Percentiles rank a stretch among this genome's conserved stretches.
Conservation (phyloP, 2,329 filamentous ascomycete genomes). For the Pseudogymnoascus sp. region DNA sequence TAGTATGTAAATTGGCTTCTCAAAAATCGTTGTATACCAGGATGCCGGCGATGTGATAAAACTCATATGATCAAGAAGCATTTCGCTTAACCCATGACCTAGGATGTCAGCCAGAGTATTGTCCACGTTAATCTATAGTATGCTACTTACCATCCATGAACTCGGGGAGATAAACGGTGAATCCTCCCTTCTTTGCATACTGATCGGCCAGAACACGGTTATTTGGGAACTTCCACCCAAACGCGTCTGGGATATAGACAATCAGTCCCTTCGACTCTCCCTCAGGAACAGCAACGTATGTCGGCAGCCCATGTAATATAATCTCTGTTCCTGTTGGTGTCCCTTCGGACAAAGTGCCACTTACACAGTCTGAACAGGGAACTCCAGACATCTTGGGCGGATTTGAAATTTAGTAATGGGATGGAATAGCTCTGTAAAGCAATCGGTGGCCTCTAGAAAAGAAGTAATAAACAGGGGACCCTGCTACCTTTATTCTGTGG, state of each 20-base stretch:
- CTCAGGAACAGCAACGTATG: constrained; percentile 35
- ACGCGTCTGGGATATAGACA: constrained; percentile 42
- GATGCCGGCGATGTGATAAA: constrained; percentile 16
- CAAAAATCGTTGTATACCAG: constrained; percentile 19
- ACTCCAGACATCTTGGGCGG: background rate
- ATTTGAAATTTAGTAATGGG: background rate
- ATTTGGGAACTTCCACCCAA: constrained; percentile 43
- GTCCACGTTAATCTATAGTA: background rate
- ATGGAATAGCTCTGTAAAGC: background rate
- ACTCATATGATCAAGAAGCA: constrained; percentile 15
- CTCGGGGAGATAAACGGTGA: constrained; percentile 42
- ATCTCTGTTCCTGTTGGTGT: constrained; percentile 32
- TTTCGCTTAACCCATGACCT: constrained; percentile 16
- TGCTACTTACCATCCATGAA: constrained; percentile 38
- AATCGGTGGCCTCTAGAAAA: background rate
- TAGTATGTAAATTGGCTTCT: constrained; percentile 33
- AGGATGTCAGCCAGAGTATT: constrained; percentile 1
- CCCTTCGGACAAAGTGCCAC: constrained; percentile 33
- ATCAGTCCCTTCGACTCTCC: constrained; percentile 34
- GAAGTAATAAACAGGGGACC: background rate
- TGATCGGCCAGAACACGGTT: constrained; percentile 39
- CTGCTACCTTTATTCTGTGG: background rate
- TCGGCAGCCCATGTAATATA: constrained; percentile 35
- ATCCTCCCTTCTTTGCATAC: constrained; percentile 38
- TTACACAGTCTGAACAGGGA: constrained; percentile 25